Evolutionary conservation across 108 stramenopile species (phyloP).

Genomic region (Fragilaria crotonensis): DNA sequence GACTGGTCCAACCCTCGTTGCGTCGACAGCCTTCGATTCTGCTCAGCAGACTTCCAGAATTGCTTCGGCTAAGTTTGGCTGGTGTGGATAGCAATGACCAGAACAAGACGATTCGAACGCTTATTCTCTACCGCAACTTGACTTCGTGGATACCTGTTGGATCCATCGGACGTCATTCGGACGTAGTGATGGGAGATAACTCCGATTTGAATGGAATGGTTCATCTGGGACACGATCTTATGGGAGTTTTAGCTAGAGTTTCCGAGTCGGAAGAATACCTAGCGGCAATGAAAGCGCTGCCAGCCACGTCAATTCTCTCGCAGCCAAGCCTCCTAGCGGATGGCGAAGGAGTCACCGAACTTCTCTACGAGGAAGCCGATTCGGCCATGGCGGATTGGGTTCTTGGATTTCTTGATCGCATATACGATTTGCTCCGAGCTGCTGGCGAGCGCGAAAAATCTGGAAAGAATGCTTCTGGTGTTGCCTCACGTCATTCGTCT

Average conservation of each 20-base stretch:
- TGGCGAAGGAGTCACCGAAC: constrained; percentile 13
- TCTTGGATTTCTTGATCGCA: constrained; percentile 68
- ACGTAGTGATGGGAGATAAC: background rate
- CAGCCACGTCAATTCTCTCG: constrained; percentile 52
- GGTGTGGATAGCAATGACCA: constrained; percentile 91
- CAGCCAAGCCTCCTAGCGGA: constrained; percentile 23
- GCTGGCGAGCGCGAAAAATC: constrained; percentile 77
- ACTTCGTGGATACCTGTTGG: constrained; percentile 83
- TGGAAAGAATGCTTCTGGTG: constrained; percentile 59
- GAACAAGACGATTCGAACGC: constrained; percentile 79
- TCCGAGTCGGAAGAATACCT: constrained; percentile 38
- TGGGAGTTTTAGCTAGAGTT: constrained; percentile 26
- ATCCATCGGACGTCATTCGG: background rate
- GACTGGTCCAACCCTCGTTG: constrained; percentile 63
- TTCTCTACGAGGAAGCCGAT: constrained; percentile 56
- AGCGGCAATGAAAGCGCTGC: constrained; percentile 41
- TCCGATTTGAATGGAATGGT: constrained; percentile 27
- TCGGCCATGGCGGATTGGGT: constrained; percentile 75
- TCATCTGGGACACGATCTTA: constrained; percentile 42
- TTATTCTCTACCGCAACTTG: constrained; percentile 75
- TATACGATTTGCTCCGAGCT: constrained; percentile 74
- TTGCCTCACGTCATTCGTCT: constrained; percentile 62
- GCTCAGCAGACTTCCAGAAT: constrained; percentile 60
- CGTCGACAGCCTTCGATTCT: constrained; percentile 48
- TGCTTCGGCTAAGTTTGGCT: constrained; percentile 65